A percentile compares a stretch with the other conserved stretches of the same genome.
Conservation (phyloP, 2,329 filamentous ascomycete species). For the Torrubiella hemipterigena region DNA sequence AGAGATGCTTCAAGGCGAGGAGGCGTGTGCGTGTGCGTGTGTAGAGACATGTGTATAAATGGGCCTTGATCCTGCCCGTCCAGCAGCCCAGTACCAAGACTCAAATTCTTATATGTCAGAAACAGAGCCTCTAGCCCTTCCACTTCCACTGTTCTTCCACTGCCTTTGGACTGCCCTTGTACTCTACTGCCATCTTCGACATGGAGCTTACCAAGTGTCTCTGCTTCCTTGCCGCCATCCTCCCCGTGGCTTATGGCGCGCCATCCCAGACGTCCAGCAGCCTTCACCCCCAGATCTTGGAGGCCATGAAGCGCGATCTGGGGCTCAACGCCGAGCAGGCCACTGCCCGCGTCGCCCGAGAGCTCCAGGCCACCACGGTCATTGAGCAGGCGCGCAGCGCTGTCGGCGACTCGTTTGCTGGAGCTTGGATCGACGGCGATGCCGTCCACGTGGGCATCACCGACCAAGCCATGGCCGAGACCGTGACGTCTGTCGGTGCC, state of each 20-base stretch:
- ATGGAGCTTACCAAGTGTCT: conserved; percentile 27
- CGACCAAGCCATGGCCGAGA: conserved; percentile 19
- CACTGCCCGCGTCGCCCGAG: conserved; percentile 23
- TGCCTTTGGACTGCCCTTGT: no score
- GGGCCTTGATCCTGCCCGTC: no score
- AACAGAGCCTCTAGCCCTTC: no score
- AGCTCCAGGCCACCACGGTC: conserved; percentile 21
- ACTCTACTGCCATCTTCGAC: no score
- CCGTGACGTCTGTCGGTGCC: conserved; percentile 23
- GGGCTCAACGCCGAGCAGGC: conserved; percentile 24
- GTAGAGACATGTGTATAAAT: no score
- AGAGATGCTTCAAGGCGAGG: no score
- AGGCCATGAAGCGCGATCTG: conserved; percentile 29
- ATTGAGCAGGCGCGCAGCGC: conserved; percentile 20
- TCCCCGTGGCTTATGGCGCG: conserved; percentile 26
- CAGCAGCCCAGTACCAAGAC: no score
- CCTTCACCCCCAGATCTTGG: conserved; percentile 27
- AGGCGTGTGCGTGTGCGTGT: no score
- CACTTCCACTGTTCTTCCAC: no score
- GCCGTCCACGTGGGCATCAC: conserved; percentile 23
- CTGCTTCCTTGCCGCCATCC: conserved; percentile 22
- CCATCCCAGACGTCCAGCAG: conserved; percentile 19
- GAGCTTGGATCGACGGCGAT: conserved; percentile 25
- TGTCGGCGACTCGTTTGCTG: conserved; percentile 21
- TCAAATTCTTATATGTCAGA: no score